Base-by-base conservation (phyloP, 2,329 filamentous ascomycete genomes). In the Paraphoma sp. region DNA sequence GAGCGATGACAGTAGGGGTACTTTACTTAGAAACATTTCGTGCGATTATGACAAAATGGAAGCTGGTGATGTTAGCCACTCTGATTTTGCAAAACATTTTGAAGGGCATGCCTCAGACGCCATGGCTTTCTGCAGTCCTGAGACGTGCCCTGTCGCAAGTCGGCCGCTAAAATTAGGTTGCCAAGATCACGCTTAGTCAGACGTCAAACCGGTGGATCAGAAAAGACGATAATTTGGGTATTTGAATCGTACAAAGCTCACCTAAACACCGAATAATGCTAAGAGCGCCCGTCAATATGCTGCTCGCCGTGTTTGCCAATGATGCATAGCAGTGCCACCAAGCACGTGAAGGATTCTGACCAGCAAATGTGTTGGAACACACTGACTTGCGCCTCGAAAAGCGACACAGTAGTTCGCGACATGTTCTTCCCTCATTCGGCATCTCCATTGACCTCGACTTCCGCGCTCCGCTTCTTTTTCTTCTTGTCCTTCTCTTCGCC, bases 401-500 rank as follows among this genome's bases (percentile, higher is more conserved):
- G 33, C 33, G 33, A 4, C 40, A 42, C 16, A n/a, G 4, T 3
- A 42, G 8, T 17, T n/a, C 23, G 16, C 16, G 40, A n/a, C 29
- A 30, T 10, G 9, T 12, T 17, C 33, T 10, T 10, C 14, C 9
- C 33, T 62, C 47, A 64, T 50, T 65, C 65, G 10, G 50, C 58
- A 43, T 69, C 72, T 41, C 69, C 73, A 31, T 71, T 64, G 52
- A 62, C 68, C 29, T 71, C 69, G 17, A 57, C 68, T 52, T 69
- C 68, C 6, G 62, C 62, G 42, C 60, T 65, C 60, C 69, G 69
- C 66, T 77, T 79, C 63, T 75, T 75, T 59, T 80, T 82, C 54
- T 75, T 71, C 59, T 79, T 80, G 67, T 81, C 78, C 67, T 81
- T 80, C 60, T 79, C 79, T 71, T 84, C 87, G 67, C 86, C 70